A percentile compares a stretch with the other conserved stretches of the same genome.
phyloP scores from a whole-genome alignment of 306 rosid genomes.

The Rosa chinensis region DNA sequence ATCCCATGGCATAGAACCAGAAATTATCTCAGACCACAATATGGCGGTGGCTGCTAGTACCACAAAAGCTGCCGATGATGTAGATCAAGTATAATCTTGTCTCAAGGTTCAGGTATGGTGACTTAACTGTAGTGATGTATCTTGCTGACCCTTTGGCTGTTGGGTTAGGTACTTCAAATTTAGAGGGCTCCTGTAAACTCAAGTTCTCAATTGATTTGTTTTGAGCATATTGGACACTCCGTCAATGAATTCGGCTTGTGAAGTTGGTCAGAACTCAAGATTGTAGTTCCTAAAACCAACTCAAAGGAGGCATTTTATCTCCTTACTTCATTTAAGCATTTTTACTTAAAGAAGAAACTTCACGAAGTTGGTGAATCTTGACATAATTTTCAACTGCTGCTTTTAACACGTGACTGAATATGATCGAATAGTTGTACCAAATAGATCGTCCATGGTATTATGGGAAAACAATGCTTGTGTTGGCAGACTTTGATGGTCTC shows the following conservation, averaged over 20 bases:
- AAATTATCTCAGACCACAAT: slow-evolving; percentile 21
- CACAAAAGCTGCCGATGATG: slow-evolving; percentile 25
- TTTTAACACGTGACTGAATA: not conserved
- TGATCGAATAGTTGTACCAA: not conserved
- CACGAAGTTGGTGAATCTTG: not conserved
- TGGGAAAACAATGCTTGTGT: not conserved
- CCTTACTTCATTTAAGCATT: not conserved
- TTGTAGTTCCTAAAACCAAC: not conserved
- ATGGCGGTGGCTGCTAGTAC: slow-evolving; percentile 18
- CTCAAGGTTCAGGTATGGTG: slow-evolving; percentile 9
- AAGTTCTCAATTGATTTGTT: slow-evolving; percentile 20
- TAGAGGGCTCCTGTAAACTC: slow-evolving; percentile 5
- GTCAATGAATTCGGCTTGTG: slow-evolving; percentile 14
- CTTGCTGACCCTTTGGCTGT: slow-evolving; percentile 21
- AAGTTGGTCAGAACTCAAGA: slow-evolving; percentile 12
- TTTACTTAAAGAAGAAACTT: not conserved
- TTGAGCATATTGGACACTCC: slow-evolving; percentile 1
- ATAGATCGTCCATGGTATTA: not conserved
- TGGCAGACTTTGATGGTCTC: not conserved
- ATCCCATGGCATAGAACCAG: slow-evolving; percentile 25
- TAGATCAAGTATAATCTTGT: slow-evolving; percentile 21
- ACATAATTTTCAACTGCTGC: not conserved
- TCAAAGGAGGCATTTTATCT: not conserved
- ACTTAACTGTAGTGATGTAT: slow-evolving; percentile 22
- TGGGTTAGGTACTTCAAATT: slow-evolving; percentile 22